Conservation (phyloP, 2,329 filamentous ascomycete genomes). For the Periconia sp. region DNA sequence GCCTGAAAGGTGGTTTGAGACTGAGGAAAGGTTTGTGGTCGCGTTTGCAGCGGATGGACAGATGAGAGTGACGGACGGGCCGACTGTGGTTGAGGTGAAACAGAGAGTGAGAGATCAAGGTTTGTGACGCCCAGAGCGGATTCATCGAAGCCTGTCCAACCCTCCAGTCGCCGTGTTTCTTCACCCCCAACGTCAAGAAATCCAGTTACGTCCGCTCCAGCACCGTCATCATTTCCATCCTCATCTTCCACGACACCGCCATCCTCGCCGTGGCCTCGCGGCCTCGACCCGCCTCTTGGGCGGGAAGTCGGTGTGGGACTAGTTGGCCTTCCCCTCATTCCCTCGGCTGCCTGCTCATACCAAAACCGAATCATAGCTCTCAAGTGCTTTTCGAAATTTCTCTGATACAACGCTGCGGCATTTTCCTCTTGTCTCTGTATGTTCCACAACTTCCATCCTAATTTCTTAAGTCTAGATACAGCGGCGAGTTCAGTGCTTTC, state of each 20-base stretch:
- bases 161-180: conserved; percentile 39
- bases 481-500: conserved; percentile 56
- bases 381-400: conserved; percentile 62
- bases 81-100: conserved; percentile 31
- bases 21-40: conserved; percentile 24
- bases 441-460: conserved; percentile 65
- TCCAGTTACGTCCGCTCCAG: conserved; percentile 1
- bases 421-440: conserved; percentile 58
- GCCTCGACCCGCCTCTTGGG: conserved; percentile 14
- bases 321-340: conserved; percentile 25
- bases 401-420: conserved; percentile 58
- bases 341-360: conserved; percentile 52
- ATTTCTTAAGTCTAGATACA: conserved; percentile 57
- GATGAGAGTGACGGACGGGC: conserved; percentile 14
- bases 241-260: conserved; percentile 6
- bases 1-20: conserved; percentile 17
- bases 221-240: conserved; percentile 1
- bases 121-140: conserved; percentile 32
- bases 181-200: conserved; percentile 24
- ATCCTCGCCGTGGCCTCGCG: conserved; percentile 13
- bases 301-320: conserved; percentile 36
- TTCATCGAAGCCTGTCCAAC: conserved; percentile 48
- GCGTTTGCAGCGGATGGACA: conserved; percentile 10
- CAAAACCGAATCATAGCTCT: conserved; percentile 63
- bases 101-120: conserved; percentile 36